These are phyloP conservation scores for Limonium bicolor DNA, from an alignment of 148 eudicot species.

Conservation along the genomic window DNA sequence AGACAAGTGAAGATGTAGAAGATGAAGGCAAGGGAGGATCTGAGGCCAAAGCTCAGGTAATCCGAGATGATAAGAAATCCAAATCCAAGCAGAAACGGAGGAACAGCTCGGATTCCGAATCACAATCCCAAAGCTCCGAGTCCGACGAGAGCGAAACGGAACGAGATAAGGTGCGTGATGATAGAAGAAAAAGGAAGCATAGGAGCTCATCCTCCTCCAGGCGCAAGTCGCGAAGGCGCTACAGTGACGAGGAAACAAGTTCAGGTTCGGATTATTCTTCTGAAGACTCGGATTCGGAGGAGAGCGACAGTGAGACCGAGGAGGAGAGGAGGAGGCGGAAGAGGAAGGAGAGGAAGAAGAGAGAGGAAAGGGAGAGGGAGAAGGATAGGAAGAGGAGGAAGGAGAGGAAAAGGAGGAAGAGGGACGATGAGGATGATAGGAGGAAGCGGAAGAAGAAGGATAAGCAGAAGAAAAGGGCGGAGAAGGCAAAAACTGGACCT, in stretches of 20 bases:
- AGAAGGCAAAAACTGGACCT: constrained; percentile 52
- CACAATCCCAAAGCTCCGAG: constrained; percentile 14
- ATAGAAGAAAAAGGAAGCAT: constrained; percentile 11
- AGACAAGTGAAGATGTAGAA: constrained; percentile 7
- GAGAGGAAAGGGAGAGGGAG: constrained; percentile 11
- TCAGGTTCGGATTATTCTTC: constrained; percentile 26
- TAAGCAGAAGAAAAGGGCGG: constrained; percentile 30
- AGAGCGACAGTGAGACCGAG: constrained; percentile 21
- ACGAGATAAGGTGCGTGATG: constrained; percentile 11
- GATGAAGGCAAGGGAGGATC: neutral
- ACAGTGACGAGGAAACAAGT: constrained; percentile 19
- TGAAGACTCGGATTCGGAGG: constrained; percentile 23
- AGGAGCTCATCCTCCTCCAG: constrained; percentile 18
- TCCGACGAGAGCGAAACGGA: constrained; percentile 15
- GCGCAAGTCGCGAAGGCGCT: constrained; percentile 19
- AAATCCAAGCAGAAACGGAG: constrained; percentile 18
- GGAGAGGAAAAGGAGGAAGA: constrained; percentile 9
- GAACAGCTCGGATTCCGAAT: constrained; percentile 3
- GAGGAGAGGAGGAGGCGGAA: constrained; percentile 13
- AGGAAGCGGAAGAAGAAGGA: constrained; percentile 17
- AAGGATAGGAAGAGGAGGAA: constrained; percentile 17
- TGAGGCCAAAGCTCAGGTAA: neutral
- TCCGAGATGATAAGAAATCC: constrained; percentile 3
- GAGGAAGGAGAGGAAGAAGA: constrained; percentile 7
- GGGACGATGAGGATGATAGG: constrained; percentile 13